These are phyloP conservation scores for Peterozyma toletana DNA, from an alignment of 805 yeast genomes.

Conservation along the genomic window DNA sequence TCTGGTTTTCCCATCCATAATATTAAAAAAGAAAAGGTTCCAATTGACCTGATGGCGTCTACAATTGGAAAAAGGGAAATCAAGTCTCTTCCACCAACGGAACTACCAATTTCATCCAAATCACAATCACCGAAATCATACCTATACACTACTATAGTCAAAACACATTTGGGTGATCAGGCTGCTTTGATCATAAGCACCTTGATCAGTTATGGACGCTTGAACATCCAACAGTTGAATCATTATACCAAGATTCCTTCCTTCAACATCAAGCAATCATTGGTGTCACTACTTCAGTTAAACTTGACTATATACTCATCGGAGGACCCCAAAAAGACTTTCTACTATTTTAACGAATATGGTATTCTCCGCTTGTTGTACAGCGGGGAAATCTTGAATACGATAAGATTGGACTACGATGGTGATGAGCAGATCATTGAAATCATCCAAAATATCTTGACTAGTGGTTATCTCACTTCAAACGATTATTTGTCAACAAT, in stretches of 20 bases:
- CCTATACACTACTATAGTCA: constrained; percentile 45
- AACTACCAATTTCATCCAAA: constrained; percentile 29
- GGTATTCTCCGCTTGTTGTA: constrained; percentile 63
- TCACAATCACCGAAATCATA: constrained; percentile 59
- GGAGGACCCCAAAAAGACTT: constrained; percentile 29
- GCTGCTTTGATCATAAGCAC: constrained; percentile 58
- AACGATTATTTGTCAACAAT: constrained; percentile 35
- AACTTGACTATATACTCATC: constrained; percentile 66
- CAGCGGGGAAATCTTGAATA: constrained; percentile 66
- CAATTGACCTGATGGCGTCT: too few relatives aligned
- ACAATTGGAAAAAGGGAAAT: neutral
- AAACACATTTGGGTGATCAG: constrained; percentile 60
- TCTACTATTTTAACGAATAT: constrained; percentile 54
- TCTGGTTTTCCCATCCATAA: too few relatives aligned
- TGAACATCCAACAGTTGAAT: constrained; percentile 48
- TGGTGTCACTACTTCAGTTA: constrained; percentile 75
- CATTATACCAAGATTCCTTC: constrained; percentile 37
- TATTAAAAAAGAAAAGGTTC: too few relatives aligned
- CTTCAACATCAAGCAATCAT: constrained; percentile 48
- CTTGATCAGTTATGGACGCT: constrained; percentile 62
- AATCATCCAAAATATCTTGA: constrained; percentile 62
- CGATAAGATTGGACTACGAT: constrained; percentile 34
- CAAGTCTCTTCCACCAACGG: constrained; percentile 9
- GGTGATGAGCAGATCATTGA: constrained; percentile 34
- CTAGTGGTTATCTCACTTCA: constrained; percentile 58